Percentiles rank a stretch among this genome's conserved stretches.
These are phyloP conservation scores for Bjerkandera adusta DNA, from an alignment of 1,284 basidiomycete genomes.

Conservation along the genomic window DNA sequence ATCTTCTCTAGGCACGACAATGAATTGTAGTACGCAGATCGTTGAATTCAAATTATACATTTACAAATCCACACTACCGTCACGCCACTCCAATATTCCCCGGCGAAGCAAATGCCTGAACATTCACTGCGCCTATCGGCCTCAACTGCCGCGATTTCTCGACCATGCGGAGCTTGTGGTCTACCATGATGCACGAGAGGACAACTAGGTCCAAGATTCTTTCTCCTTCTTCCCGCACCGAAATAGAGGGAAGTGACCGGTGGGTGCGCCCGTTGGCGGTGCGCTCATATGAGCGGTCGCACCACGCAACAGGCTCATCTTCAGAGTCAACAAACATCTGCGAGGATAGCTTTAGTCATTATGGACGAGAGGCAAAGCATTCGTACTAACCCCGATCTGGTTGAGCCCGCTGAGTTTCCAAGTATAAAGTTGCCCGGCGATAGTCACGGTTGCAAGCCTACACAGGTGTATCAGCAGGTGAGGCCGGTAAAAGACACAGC, in stretches of 20 bases:
- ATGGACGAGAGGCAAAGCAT: not conserved
- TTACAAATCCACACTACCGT: no score
- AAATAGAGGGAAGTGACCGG: not conserved
- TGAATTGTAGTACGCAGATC: no score
- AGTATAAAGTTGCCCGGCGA: not conserved
- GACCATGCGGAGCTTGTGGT: not conserved
- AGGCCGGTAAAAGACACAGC: not conserved
- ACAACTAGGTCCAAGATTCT: not conserved
- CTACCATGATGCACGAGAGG: not conserved
- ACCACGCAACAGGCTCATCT: not conserved
- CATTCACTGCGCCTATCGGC: no score
- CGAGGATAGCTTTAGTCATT: not conserved
- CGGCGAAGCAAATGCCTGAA: no score
- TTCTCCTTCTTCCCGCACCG: not conserved
- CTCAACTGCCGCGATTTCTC: not conserved
- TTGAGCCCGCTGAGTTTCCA: conserved; percentile 1
- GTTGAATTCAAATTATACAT: no score
- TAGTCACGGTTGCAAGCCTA: conserved; percentile 6
- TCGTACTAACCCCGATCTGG: not conserved
- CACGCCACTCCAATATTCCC: no score
- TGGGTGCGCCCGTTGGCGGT: not conserved
- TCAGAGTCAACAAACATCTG: not conserved
- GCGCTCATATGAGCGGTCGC: not conserved
- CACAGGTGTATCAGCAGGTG: not conserved
- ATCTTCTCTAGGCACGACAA: no score